Base-by-base conservation (phyloP, 768 basidiomycete genomes). In the Sporobolomyces phaffii region DNA sequence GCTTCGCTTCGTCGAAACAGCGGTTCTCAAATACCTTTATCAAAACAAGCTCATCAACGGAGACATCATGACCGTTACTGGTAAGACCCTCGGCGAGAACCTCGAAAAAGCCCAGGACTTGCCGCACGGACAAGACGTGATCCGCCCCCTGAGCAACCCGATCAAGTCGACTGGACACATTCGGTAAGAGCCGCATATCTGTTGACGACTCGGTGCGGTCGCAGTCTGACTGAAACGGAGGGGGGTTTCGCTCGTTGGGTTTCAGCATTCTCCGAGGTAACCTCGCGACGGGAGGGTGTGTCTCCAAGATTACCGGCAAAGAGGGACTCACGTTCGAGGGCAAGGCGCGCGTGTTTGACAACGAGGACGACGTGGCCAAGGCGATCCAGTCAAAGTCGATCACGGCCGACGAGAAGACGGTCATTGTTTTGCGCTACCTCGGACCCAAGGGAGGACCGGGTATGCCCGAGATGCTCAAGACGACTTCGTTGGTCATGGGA, bases 391-490 rank as follows among this genome's bases (percentile, higher is more conserved):
- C 79, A 62, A 90, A 89, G 44, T 85, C 85, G 26, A 89, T 98
- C 80, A 89, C 89, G 78, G 86, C 88, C 78, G 92, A 91, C 10
- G 92, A 96, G 80, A 99, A 98, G 83, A 93, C 91, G 2, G 94
- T 75, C 22, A 90, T 88, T 62, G 89, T 99, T 62, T 81, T 99
- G 76, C 83, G 96, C 52, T 98, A 99, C 77, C 86, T 99, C 72
- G 96, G 96, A 52, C 94, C 94, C 33, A 88, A 91, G 80, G 94
- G 94, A 68, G 96, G 94, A 64, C 94, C 94, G 38, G 91, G 92
- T 69, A 99, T 99, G 94, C 94, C 92, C 54, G 96, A 99, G 81
- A 99, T 99, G 96, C 83, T 98, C 64, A 97, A 97, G 53, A 71
- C 69, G 29, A 98, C 94, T 36, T 90, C 90, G 80, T 77, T 98